Conservation (phyloP, 495 filamentous ascomycete species). For the Neurospora sp. region DNA sequence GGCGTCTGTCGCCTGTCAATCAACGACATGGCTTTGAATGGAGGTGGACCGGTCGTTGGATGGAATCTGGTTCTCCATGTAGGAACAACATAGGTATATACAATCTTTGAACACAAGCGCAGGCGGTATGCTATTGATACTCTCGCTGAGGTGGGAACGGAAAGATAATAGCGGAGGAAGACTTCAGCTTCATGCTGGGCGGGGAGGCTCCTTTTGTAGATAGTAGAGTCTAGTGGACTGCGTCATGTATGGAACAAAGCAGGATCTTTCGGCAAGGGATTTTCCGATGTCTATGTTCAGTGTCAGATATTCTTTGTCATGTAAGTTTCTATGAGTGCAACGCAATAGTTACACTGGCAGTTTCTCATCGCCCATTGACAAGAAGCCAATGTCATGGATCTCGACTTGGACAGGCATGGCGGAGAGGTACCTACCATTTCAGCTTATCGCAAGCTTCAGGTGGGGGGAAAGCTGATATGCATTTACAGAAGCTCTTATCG, state of each 20-base stretch:
- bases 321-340: neutral
- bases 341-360: neutral
- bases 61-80: constrained; percentile 7
- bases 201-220: neutral
- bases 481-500: neutral
- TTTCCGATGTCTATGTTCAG: neutral
- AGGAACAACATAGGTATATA: constrained; percentile 7
- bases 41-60: constrained; percentile 2
- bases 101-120: neutral
- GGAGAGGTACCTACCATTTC: too few relatives aligned
- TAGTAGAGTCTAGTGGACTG: neutral
- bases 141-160: neutral
- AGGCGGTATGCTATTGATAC: neutral
- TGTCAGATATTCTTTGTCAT: neutral
- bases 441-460: neutral
- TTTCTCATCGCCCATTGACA: neutral
- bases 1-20: constrained; percentile 5
- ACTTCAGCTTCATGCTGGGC: neutral
- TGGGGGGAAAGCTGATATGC: neutral
- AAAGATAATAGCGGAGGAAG: neutral
- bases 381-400: neutral
- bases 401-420: neutral
- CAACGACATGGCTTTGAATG: constrained; percentile 5
- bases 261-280: neutral
- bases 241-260: neutral